Evolutionary conservation across 2,329 filamentous ascomycete species (phyloP).

Genomic region (Capronia epimyces): DNA sequence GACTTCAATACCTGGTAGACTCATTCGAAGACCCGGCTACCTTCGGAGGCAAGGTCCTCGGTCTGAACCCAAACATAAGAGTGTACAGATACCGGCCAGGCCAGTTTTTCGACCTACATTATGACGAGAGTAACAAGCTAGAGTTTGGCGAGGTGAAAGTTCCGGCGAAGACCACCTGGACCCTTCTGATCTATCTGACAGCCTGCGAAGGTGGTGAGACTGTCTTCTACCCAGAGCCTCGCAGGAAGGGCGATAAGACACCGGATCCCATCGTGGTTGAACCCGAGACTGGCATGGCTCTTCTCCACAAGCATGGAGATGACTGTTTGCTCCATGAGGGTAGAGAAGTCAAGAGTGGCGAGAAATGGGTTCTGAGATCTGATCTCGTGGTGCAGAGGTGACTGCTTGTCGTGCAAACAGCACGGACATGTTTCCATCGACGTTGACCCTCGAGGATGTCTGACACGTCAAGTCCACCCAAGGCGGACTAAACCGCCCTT

Average conservation of each 20-base stretch:
- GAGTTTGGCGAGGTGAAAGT: conserved; percentile 48
- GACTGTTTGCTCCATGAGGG: conserved; percentile 89
- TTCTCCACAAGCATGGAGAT: conserved; percentile 82
- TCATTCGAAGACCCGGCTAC: conserved; percentile 34
- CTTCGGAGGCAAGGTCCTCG: conserved; percentile 80
- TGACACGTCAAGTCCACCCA: no score
- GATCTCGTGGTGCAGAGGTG: conserved; percentile 55
- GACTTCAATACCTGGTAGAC: conserved; percentile 57
- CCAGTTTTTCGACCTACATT: conserved; percentile 90
- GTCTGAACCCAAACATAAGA: conserved; percentile 80
- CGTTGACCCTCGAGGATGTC: no score
- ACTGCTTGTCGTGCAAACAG: neutral
- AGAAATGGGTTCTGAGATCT: conserved; percentile 87
- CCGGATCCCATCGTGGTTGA: conserved; percentile 60
- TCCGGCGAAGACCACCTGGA: conserved; percentile 77
- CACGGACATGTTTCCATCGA: no score
- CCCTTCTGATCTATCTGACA: conserved; percentile 79
- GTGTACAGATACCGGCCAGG: conserved; percentile 81
- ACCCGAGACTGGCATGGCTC: conserved; percentile 75
- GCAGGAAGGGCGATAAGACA: conserved; percentile 41
- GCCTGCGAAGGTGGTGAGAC: conserved; percentile 83
- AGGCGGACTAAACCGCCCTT: no score
- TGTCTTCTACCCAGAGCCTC: conserved; percentile 72
- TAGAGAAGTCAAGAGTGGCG: conserved; percentile 67
- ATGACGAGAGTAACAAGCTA: conserved; percentile 79